These are phyloP conservation scores for Pseudogymnoascus sp. DNA, from an alignment of 2,329 filamentous ascomycete genomes.

Conservation along the genomic window DNA sequence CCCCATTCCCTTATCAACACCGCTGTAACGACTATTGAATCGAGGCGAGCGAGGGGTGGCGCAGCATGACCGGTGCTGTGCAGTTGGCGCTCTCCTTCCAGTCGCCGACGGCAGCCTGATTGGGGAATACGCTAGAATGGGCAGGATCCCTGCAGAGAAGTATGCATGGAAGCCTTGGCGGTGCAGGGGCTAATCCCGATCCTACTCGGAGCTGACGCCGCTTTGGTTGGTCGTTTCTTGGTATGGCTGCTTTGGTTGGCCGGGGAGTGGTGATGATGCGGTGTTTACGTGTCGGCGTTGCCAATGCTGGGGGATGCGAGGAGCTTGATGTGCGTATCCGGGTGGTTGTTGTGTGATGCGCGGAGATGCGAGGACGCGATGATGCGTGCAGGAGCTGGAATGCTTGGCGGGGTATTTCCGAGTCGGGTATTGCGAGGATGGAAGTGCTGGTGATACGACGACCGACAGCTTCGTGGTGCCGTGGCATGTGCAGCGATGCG, in stretches of 20 bases:
- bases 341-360: background rate
- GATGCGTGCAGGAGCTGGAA: background rate
- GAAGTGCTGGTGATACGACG: background rate
- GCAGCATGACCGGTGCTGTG: background rate
- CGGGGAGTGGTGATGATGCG: background rate
- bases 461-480: background rate
- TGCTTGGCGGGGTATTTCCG: background rate
- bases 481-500: background rate
- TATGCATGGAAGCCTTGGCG: background rate
- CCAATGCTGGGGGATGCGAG: background rate
- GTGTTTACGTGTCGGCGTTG: background rate
- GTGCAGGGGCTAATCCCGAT: background rate
- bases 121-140: conserved; percentile 1
- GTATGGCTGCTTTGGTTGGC: background rate
- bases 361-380: background rate
- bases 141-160: background rate
- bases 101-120: background rate
- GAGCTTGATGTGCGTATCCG: background rate
- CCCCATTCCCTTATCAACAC: background rate
- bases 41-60: background rate
- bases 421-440: background rate
- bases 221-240: background rate
- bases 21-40: background rate
- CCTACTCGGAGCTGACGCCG: background rate
- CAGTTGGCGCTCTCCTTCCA: background rate